Conservation (phyloP, 495 filamentous ascomycete genomes). For the Penicillium maclennaniae region DNA sequence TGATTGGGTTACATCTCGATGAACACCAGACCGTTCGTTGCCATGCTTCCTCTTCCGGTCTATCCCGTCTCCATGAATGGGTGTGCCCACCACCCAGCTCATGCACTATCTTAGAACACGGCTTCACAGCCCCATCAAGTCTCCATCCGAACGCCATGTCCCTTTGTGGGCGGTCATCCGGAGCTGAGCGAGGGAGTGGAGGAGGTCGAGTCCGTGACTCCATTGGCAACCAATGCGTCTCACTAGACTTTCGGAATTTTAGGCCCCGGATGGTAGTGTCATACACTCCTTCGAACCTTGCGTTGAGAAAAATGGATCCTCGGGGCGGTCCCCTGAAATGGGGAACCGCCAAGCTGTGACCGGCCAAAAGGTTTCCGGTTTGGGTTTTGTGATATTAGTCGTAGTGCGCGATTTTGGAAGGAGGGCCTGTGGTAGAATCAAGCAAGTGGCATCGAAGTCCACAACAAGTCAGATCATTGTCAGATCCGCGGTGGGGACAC, state of each 20-base stretch:
- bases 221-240: constrained; percentile 7
- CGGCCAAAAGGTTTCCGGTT: background rate
- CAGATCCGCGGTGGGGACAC: background rate
- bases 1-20: constrained; percentile 17
- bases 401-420: background rate
- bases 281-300: constrained; percentile 11
- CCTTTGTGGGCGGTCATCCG: constrained; percentile 2
- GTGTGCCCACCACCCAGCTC: background rate
- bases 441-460: background rate
- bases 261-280: constrained; percentile 15
- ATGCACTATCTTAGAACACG: constrained; percentile 8
- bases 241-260: constrained; percentile 6
- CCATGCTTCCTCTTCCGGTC: constrained; percentile 7
- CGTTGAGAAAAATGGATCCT: background rate
- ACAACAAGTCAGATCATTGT: background rate
- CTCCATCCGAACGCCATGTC: constrained; percentile 4
- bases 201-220: background rate
- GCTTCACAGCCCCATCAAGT: background rate
- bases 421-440: background rate
- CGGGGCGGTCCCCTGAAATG: background rate
- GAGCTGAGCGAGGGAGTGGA: constrained; percentile 11
- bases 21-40: constrained; percentile 1
- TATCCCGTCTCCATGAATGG: constrained; percentile 5
- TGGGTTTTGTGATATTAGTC: background rate
- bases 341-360: background rate